A percentile compares a stretch with the other conserved stretches of the same genome.
Conservation (phyloP, 2,329 filamentous ascomycete genomes). For the Tolypocladium album region DNA sequence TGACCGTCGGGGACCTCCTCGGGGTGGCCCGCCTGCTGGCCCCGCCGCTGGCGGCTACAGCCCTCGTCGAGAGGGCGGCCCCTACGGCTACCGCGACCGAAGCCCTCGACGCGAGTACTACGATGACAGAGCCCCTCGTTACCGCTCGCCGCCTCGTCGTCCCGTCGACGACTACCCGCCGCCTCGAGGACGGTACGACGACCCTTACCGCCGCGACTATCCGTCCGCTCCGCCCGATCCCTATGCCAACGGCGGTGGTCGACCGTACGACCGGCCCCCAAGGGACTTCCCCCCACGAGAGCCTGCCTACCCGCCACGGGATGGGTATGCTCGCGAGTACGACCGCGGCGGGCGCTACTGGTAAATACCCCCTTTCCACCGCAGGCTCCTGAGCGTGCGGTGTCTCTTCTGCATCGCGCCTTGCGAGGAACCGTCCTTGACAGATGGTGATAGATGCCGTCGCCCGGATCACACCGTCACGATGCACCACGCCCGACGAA, state of each 20-base stretch:
- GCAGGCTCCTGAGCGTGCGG: conserved; percentile 8
- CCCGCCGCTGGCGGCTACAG: conserved; percentile 59
- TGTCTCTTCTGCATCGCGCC: conserved; percentile 1
- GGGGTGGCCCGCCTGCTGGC: conserved; percentile 38
- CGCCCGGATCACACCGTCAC: not conserved
- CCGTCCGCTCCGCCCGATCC: conserved; percentile 54
- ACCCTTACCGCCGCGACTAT: conserved; percentile 64
- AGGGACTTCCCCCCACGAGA: conserved; percentile 38
- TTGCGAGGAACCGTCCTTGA: conserved; percentile 23
- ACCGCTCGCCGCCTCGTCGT: conserved; percentile 70
- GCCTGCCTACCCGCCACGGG: conserved; percentile 24
- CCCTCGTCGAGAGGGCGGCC: conserved; percentile 56
- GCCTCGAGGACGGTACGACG: conserved; percentile 60
- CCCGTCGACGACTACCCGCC: conserved; percentile 69
- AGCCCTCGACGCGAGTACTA: conserved; percentile 84
- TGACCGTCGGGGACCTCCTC: conserved; percentile 66
- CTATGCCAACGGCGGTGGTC: conserved; percentile 42
- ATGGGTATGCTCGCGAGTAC: conserved; percentile 36
- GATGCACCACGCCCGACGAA: not conserved
- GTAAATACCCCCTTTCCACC: conserved; percentile 21
- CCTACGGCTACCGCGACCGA: conserved; percentile 76
- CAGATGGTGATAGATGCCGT: conserved; percentile 21
- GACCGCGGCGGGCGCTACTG: conserved; percentile 39
- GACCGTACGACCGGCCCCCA: conserved; percentile 45
- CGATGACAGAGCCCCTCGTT: conserved; percentile 63